Evolutionary conservation across 257 asterid genomes (phyloP).

Genomic region (Penstemon barbatus): DNA sequence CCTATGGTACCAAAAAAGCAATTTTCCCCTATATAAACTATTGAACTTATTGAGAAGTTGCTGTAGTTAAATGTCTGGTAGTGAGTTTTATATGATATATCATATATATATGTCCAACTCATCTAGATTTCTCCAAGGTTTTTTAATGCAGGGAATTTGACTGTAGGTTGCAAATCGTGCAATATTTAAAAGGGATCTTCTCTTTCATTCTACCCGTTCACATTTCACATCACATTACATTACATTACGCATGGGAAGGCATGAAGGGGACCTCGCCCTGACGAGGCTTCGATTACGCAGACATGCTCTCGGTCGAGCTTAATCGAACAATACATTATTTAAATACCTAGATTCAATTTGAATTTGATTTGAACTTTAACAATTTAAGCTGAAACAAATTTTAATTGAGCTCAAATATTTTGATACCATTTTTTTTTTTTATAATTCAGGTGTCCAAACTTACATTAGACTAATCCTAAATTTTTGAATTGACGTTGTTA

Average conservation of each 20-base stretch:
- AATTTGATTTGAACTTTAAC: too few relatives aligned
- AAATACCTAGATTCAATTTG: too few relatives aligned
- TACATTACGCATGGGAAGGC: neutral
- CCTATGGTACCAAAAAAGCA: too few relatives aligned
- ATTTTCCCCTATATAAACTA: too few relatives aligned
- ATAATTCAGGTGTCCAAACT: too few relatives aligned
- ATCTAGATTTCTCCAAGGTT: neutral
- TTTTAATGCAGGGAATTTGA: constrained; percentile 17
- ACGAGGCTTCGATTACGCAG: neutral
- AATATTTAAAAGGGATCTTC: neutral
- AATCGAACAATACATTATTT: too few relatives aligned
- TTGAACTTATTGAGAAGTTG: neutral
- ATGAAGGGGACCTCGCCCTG: neutral
- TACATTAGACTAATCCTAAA: too few relatives aligned
- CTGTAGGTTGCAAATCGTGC: neutral
- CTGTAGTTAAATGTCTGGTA: neutral
- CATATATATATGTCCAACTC: neutral
- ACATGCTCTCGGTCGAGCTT: too few relatives aligned
- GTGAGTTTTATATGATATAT: neutral
- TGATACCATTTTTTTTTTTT: too few relatives aligned
- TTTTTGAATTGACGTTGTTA: too few relatives aligned
- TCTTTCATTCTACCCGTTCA: constrained; percentile 14
- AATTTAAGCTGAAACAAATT: too few relatives aligned
- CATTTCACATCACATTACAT: constrained; percentile 28
- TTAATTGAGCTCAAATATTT: too few relatives aligned